Base-by-base conservation (phyloP, 495 filamentous ascomycete species). In the Bryoglossum gracile region DNA sequence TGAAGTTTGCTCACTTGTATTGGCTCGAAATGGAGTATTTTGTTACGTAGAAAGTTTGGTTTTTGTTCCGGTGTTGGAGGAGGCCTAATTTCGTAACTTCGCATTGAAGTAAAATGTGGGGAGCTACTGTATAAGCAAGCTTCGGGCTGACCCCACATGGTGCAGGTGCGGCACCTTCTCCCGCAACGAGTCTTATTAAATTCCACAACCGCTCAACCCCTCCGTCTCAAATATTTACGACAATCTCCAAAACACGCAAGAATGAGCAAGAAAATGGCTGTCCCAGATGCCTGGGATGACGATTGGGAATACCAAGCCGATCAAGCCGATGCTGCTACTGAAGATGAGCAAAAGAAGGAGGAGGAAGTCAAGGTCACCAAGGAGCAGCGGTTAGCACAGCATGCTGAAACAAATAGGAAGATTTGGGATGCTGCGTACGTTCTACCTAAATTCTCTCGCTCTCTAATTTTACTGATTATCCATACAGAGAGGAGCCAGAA, bases 341-440 rank as follows among this genome's bases (percentile, higher is more conserved):
- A 65, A 46, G n/a, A n/a, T n/a, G 57, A 74, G 50, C 64, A 62
- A 13, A 57, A 51, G 44, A 59, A 60, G 43, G 56, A 65, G 52
- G 72, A 56, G 76, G 35, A 51, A 17, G 50, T 49, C 18, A 76
- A 62, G 51, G 43, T 84, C 48, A 79, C 82, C 52, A 86, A 83
- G 64, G 80, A 83, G 18, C 83, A 96, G 64, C 80, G 84, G 23
- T 70, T 83, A 47, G 87, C 86, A 3, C 78, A 84, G 62, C 90
- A 96, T 57, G 78, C 75, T 23, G 86, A 94, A 57, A 77, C 79
- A 43, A 90, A 95, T 60, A 80, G 80, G 53, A 81, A 86, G 66
- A 63, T 96, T 43, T 96, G 90, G 90, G 79, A 89, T 48, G 80
- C 87, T 65, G 90, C 90, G 82, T 92, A 81, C 48, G 80, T 72